A percentile compares a stretch with the other conserved stretches of the same genome.
These are phyloP conservation scores for Penicillium silybi DNA, from an alignment of 495 filamentous ascomycete genomes.

Conservation along the genomic window DNA sequence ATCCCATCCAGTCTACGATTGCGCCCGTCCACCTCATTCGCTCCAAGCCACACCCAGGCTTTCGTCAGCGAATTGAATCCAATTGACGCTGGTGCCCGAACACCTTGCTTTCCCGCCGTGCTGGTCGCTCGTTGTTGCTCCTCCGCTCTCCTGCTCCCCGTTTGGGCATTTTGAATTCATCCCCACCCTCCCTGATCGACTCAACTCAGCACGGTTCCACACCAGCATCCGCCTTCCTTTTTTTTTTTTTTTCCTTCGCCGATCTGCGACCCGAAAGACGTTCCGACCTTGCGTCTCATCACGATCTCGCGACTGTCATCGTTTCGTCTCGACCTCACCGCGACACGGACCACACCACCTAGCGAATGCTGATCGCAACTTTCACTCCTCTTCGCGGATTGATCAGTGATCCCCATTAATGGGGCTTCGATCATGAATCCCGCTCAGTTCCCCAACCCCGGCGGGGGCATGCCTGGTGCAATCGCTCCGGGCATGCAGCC, in stretches of 20 bases:
- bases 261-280: conserved; percentile 10
- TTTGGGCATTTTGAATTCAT: conserved; percentile 25
- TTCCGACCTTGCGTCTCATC: conserved; percentile 7
- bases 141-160: conserved; percentile 15
- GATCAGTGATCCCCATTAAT: conserved; percentile 40
- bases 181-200: conserved; percentile 33
- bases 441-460: conserved; percentile 43
- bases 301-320: background rate
- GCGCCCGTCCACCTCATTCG: conserved; percentile 25
- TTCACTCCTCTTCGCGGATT: conserved; percentile 34
- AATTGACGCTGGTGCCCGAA: conserved; percentile 41
- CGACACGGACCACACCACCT: conserved; percentile 7
- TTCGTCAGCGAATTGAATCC: conserved; percentile 30
- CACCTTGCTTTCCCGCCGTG: conserved; percentile 36
- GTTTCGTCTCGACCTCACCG: background rate
- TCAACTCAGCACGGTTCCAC: conserved; percentile 26
- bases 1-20: conserved; percentile 29
- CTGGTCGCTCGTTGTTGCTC: conserved; percentile 23
- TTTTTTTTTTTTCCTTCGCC: conserved; percentile 12
- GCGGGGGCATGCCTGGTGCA: conserved; percentile 37
- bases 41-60: conserved; percentile 29
- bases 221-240: conserved; percentile 21
- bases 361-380: conserved; percentile 43
- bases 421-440: conserved; percentile 51
- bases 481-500: conserved; percentile 36